Evolutionary conservation across 768 basidiomycete genomes (phyloP).

Genomic region (Hortiboletus flavorubellus): DNA sequence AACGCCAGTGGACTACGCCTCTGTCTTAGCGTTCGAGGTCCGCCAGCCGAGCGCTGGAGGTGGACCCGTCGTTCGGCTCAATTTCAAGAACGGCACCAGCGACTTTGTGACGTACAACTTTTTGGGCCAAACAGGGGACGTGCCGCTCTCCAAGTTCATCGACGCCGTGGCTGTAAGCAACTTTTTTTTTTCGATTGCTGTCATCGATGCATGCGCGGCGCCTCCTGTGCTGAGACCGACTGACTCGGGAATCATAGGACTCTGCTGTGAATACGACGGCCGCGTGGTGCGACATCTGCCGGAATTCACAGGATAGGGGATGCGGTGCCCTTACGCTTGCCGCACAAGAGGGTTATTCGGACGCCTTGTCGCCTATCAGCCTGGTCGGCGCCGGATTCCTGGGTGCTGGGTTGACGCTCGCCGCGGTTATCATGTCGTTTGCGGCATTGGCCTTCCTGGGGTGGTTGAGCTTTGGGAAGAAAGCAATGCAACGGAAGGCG

Average conservation of each 20-base stretch:
- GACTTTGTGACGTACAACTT: slow-evolving; percentile 47
- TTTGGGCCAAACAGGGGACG: slow-evolving; percentile 44
- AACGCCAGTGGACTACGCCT: slow-evolving; percentile 56
- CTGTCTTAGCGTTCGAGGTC: slow-evolving; percentile 56
- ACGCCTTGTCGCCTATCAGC: slow-evolving; percentile 38
- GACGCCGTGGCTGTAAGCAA: slow-evolving; percentile 36
- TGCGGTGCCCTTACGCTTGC: slow-evolving; percentile 46
- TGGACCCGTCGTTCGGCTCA: slow-evolving; percentile 56
- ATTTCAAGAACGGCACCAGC: slow-evolving; percentile 66
- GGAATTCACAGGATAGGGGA: slow-evolving; percentile 54
- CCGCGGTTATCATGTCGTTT: slow-evolving; percentile 38
- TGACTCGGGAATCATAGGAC: slow-evolving; percentile 35
- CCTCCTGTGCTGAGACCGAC: not conserved
- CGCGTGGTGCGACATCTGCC: slow-evolving; percentile 59
- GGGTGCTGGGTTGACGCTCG: slow-evolving; percentile 55
- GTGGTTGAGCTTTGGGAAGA: slow-evolving; percentile 26
- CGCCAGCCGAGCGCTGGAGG: slow-evolving; percentile 44
- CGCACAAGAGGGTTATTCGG: slow-evolving; percentile 27
- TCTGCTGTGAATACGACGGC: slow-evolving; percentile 48
- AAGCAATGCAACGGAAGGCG: not conserved
- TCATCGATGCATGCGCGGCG: not conserved
- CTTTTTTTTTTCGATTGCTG: not conserved
- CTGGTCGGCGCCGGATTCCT: slow-evolving; percentile 66
- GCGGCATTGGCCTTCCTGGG: slow-evolving; percentile 42
- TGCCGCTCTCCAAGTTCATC: slow-evolving; percentile 52